Evolutionary conservation across 352 stramenopile species (phyloP), one percentile per base, ranked within the genome.

Genomic region (Pythium aristosporum): DNA sequence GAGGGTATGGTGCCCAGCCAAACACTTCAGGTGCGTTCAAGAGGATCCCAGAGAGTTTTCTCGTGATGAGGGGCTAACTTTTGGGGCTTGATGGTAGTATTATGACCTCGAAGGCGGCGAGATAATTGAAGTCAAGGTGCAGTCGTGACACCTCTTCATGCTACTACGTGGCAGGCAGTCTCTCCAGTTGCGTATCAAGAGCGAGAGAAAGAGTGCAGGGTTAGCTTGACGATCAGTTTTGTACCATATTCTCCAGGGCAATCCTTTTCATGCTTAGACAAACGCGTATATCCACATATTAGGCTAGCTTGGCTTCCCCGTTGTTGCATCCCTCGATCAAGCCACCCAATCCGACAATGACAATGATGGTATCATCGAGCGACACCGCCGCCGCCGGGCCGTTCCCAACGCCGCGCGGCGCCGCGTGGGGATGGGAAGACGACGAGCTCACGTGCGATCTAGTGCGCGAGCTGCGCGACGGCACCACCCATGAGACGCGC

Each of bases 71-170:
- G 25, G 25, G 25, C 25, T 30, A 30, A 30, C 5, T 30, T 30
- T 5, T 30, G 3, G 25, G 25, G 3, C 5, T 30, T 30, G 25
- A 30, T 30, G 25, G 6, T 41, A 89, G 80, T 69, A 73, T 50
- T 91, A 89, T 44, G 80, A 87, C 21, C 61, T 89, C 43, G 77
- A 89, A 80, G 82, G 80, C n/a, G 74, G 75, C 5, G 82, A 91
- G 47, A 42, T 89, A 20, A 76, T 89, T 41, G 80, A 89, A 52
- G 75, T 88, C 48, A 88, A 58, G 39, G 16, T 61, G 12, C 48
- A 28, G 11, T 20, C 23, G 48, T 54, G 48, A 52, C 37, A 30
- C 25, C 1, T 30, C 25, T 5, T 30, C 25, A 30, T 30, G 25
- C 25, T 30, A 30, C 25, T 30, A 6, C 37, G 37, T 43, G 37